Conservation (phyloP, 179 eudicot genomes). For the Nepenthes alata region DNA sequence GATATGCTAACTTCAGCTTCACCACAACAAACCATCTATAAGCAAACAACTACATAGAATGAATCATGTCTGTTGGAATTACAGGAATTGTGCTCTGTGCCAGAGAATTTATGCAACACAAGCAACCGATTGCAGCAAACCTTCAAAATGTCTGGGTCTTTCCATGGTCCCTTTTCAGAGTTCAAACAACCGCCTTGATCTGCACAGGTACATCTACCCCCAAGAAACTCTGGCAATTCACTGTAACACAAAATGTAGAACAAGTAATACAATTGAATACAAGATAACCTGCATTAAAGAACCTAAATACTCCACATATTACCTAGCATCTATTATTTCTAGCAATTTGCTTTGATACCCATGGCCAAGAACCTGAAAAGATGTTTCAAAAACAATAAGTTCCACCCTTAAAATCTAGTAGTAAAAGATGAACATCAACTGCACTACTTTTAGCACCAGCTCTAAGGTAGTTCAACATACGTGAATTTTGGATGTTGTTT, state of each 20-base stretch:
- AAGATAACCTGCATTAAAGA: background rate
- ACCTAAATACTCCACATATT: background rate
- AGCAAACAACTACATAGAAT: background rate
- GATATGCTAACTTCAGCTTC: constrained; percentile 47
- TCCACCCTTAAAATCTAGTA: background rate
- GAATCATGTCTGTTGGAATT: background rate
- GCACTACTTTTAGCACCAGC: background rate
- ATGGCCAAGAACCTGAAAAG: constrained; percentile 63
- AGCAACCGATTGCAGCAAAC: constrained; percentile 16
- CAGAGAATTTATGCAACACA: background rate
- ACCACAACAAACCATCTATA: constrained; percentile 30
- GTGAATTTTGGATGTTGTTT: constrained; percentile 74
- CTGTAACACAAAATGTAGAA: constrained; percentile 23
- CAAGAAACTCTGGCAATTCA: constrained; percentile 81
- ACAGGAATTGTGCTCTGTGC: background rate
- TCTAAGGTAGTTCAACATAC: constrained; percentile 23
- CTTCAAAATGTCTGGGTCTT: constrained; percentile 70
- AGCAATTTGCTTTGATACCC: constrained; percentile 54
- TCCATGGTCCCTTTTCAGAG: constrained; percentile 97
- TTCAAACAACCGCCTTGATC: constrained; percentile 84
- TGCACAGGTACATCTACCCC: constrained; percentile 84
- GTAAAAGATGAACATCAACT: background rate
- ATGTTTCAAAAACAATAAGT: background rate
- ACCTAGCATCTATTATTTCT: constrained; percentile 84
- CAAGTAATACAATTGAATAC: background rate